Conservation (phyloP, 768 basidiomycete genomes). For the Tricholoma furcatifolium region DNA sequence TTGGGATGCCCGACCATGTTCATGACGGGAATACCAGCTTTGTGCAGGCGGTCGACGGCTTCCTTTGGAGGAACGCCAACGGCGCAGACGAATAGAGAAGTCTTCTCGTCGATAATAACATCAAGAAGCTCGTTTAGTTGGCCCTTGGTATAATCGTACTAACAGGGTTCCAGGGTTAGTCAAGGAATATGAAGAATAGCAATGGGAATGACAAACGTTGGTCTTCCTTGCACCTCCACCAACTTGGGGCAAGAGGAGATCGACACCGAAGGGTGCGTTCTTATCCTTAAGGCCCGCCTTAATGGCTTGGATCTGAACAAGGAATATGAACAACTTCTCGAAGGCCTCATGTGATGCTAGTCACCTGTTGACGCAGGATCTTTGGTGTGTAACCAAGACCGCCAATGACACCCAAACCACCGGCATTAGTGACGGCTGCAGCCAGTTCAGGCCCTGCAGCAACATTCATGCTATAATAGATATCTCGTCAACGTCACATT, state of each 20-base stretch:
- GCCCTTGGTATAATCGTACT: slow-evolving; percentile 91
- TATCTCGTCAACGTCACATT: slow-evolving; percentile 1
- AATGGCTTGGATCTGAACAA: slow-evolving; percentile 61
- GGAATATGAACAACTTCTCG: neutral
- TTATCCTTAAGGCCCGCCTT: slow-evolving; percentile 74
- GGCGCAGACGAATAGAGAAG: slow-evolving; percentile 87
- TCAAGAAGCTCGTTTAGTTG: slow-evolving; percentile 80
- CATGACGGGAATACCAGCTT: slow-evolving; percentile 85
- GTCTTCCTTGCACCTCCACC: slow-evolving; percentile 90
- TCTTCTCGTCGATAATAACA: slow-evolving; percentile 90
- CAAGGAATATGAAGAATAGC: neutral
- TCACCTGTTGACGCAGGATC: slow-evolving; percentile 73
- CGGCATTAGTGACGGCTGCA: slow-evolving; percentile 92
- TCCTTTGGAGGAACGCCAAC: slow-evolving; percentile 83
- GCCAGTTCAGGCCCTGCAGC: slow-evolving; percentile 75
- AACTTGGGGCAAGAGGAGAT: slow-evolving; percentile 84
- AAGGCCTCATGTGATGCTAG: slow-evolving; percentile 14
- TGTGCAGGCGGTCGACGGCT: slow-evolving; percentile 79
- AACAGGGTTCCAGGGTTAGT: neutral
- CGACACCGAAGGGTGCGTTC: slow-evolving; percentile 86
- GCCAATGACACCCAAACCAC: slow-evolving; percentile 91
- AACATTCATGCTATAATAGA: slow-evolving; percentile 39
- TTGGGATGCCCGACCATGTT: slow-evolving; percentile 98
- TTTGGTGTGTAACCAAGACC: slow-evolving; percentile 87
- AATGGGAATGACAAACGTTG: slow-evolving; percentile 50